Conservation (phyloP, 352 stramenopile species). For the Phytophthora pinifolia region DNA sequence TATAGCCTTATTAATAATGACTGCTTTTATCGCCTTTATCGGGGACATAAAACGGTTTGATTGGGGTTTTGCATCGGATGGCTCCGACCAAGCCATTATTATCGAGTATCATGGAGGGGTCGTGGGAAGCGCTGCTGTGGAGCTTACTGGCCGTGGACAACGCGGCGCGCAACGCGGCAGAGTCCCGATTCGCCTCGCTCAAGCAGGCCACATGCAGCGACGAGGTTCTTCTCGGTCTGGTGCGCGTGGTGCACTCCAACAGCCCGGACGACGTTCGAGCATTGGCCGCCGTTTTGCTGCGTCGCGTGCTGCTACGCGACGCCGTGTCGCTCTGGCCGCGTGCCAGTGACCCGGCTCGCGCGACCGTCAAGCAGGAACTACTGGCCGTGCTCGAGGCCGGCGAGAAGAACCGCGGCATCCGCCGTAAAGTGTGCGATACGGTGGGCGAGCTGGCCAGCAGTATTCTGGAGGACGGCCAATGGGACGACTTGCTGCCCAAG, state of each 20-base stretch:
- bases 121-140: slow-evolving; percentile 70
- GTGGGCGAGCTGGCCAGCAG: slow-evolving; percentile 79
- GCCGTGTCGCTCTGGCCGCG: slow-evolving; percentile 76
- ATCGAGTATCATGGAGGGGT: slow-evolving; percentile 13
- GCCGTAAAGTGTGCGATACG: slow-evolving; percentile 82
- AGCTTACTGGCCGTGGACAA: slow-evolving; percentile 77
- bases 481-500: slow-evolving; percentile 69
- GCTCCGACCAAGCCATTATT: no score
- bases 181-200: slow-evolving; percentile 60
- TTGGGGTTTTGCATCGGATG: no score
- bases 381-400: slow-evolving; percentile 54
- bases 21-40: no score
- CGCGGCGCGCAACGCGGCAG: slow-evolving; percentile 60
- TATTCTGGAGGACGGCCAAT: slow-evolving; percentile 81
- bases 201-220: slow-evolving; percentile 56
- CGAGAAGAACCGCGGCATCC: slow-evolving; percentile 75
- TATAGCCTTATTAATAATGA: no score
- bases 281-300: slow-evolving; percentile 72
- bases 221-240: slow-evolving; percentile 53
- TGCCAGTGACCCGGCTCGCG: slow-evolving; percentile 45
- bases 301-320: slow-evolving; percentile 75
- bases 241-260: slow-evolving; percentile 58
- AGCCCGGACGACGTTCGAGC: slow-evolving; percentile 68
- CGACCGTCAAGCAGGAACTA: slow-evolving; percentile 59
- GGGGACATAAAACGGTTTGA: no score